Base-by-base conservation (phyloP, 108 stramenopile species). In the Epithemia pelagica region DNA sequence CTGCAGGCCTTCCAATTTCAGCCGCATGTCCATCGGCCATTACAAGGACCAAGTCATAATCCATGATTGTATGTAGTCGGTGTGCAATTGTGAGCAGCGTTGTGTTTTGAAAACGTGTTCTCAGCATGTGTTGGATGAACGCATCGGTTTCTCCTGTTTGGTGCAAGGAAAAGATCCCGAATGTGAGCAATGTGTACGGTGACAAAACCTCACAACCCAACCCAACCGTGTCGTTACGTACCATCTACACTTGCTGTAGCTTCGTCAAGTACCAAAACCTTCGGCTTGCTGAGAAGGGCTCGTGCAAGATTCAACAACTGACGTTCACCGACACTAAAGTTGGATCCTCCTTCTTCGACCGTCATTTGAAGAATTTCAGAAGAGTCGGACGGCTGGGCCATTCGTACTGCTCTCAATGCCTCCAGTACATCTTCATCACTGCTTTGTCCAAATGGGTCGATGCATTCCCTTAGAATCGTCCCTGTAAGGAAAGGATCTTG, bases 401-500 rank as follows among this genome's bases (percentile, higher is more conserved):
- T 61, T 0, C 78, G 72, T 2, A 89, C 89, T 37, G 79, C 79
- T 32, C 72, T 58, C 8, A 97, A 78, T 22, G 95, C 95, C 30
- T 90, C 88, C 30, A 81, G 31, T 30, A 96, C 78, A 29, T 85
- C 85, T n/a, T 73, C 76, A 67, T 95, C 94, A 0, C 66, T 59
- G 10, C 73, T 76, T 56, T 64, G 33, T 2, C 75, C 82, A 59
- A 96, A 96, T 0, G 96, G 96, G 68, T 99, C 98, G 0, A 99
- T 60, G 67, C 95, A 95, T 37, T 94, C 85, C 26, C 96, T 78
- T 28, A 99, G 67, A 19, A 92, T 91, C 8, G 96, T 94, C 5
- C 91, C 87, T 61, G 97, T 94, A 32, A 99, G 75, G 53, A 96
- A 85, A 8, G 96, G 97, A 63, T 96, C 91, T 71, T 99, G 98